These are phyloP conservation scores for Claviceps purpurea DNA, from an alignment of 2,329 filamentous ascomycete genomes.

Conservation along the genomic window DNA sequence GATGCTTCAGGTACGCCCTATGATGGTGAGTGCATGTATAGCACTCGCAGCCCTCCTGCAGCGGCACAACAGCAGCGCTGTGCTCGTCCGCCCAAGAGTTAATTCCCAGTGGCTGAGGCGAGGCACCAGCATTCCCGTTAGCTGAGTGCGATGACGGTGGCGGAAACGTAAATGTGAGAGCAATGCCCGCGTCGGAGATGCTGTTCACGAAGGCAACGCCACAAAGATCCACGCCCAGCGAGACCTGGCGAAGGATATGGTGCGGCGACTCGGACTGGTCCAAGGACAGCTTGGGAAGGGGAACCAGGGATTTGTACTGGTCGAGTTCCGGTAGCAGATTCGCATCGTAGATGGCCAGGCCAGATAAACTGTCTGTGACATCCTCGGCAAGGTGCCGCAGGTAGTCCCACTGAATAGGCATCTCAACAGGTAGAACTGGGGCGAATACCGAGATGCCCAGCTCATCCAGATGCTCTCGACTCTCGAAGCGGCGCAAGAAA, in stretches of 20 bases:
- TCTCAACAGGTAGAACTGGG: slow-evolving; percentile 61
- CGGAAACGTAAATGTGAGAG: slow-evolving; percentile 67
- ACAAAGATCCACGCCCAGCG: slow-evolving; percentile 67
- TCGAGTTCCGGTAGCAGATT: slow-evolving; percentile 54
- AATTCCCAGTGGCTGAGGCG: slow-evolving; percentile 45
- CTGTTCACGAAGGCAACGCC: slow-evolving; percentile 61
- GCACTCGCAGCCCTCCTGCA: slow-evolving; percentile 56
- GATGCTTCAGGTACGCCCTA: slow-evolving; percentile 74
- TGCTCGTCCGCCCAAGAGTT: slow-evolving; percentile 63
- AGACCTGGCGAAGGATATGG: slow-evolving; percentile 61
- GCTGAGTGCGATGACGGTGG: slow-evolving; percentile 10
- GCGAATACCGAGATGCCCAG: slow-evolving; percentile 39
- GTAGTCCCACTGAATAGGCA: slow-evolving; percentile 67
- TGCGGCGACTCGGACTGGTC: slow-evolving; percentile 59
- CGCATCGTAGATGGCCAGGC: slow-evolving; percentile 67
- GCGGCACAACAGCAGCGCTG: slow-evolving; percentile 46
- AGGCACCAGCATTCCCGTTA: neutral
- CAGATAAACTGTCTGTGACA: slow-evolving; percentile 42
- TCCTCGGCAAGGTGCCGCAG: slow-evolving; percentile 57
- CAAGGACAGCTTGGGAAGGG: slow-evolving; percentile 63
- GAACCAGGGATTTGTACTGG: slow-evolving; percentile 36
- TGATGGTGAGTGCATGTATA: slow-evolving; percentile 78
- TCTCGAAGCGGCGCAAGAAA: slow-evolving; percentile 35
- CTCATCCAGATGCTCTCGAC: slow-evolving; percentile 14
- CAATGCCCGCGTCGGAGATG: slow-evolving; percentile 74